Evolutionary conservation across 139 green algal genomes (phyloP).

Genomic region (Chlorella ohadii): DNA sequence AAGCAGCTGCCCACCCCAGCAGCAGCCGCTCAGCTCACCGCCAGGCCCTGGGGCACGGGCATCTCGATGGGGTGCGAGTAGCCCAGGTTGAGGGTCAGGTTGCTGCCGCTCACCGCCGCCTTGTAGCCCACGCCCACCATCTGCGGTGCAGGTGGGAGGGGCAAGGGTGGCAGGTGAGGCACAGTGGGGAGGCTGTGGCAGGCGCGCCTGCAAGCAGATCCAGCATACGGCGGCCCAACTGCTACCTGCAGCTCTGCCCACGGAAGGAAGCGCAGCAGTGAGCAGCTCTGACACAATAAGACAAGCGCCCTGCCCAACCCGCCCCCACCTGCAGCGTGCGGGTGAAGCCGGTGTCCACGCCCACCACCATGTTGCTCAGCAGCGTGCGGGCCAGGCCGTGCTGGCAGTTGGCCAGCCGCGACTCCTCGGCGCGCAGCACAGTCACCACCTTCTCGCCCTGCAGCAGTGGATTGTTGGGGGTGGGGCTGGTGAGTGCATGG

Average conservation of each 20-base stretch:
- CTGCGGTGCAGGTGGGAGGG: background rate
- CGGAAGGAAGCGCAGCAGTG: too few species aligned
- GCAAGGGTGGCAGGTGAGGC: background rate
- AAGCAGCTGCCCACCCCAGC: background rate
- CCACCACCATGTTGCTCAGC: conserved; percentile 93
- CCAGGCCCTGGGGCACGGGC: conserved; percentile 76
- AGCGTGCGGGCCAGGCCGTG: conserved; percentile 85
- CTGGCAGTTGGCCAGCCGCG: conserved; percentile 56
- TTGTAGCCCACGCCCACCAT: conserved; percentile 89
- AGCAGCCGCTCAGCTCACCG: background rate
- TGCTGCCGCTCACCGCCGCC: conserved; percentile 73
- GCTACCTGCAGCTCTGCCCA: too few species aligned
- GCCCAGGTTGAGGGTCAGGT: conserved; percentile 91
- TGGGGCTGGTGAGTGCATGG: too few species aligned
- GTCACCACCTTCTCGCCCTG: conserved; percentile 66
- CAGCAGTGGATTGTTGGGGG: too few species aligned
- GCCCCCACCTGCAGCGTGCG: conserved; percentile 47
- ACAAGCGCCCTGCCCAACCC: too few species aligned
- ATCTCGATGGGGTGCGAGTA: conserved; percentile 92
- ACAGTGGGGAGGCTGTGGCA: background rate
- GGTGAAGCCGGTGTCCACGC: conserved; percentile 87
- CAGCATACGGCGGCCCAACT: too few species aligned
- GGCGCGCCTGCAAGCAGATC: too few species aligned
- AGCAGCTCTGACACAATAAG: too few species aligned
- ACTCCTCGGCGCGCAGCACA: conserved; percentile 56